These are phyloP conservation scores for Starmerella stellata DNA, from an alignment of 805 yeast species.

Conservation along the genomic window DNA sequence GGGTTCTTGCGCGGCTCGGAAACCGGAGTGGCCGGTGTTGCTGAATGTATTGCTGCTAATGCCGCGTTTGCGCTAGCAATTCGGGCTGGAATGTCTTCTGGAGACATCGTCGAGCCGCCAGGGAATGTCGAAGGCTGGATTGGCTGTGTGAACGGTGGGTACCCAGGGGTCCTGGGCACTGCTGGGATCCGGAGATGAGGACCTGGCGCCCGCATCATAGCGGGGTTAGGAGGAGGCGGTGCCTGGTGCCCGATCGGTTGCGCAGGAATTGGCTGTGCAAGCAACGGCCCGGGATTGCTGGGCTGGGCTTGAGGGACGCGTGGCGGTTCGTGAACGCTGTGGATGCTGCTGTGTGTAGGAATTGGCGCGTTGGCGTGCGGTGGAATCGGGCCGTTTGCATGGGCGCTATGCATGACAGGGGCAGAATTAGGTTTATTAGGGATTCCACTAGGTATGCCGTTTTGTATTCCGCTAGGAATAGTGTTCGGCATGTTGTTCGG, in stretches of 20 bases:
- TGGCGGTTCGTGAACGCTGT: too few relatives aligned
- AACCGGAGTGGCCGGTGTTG: slow-evolving; percentile 11
- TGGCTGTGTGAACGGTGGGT: neutral
- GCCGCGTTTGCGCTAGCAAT: slow-evolving; percentile 16
- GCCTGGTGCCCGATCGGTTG: neutral
- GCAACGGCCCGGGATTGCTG: neutral
- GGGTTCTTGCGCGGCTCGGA: slow-evolving; percentile 13
- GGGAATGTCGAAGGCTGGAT: neutral
- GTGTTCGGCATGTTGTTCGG: neutral
- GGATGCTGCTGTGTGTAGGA: too few relatives aligned
- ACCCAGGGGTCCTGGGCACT: neutral
- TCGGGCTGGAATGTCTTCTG: slow-evolving; percentile 7
- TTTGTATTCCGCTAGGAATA: too few relatives aligned
- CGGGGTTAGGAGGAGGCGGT: slow-evolving; percentile 5
- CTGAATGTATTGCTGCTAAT: slow-evolving; percentile 14
- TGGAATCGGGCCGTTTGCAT: neutral
- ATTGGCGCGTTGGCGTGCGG: neutral
- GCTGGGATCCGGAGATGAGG: neutral
- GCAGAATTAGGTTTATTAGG: neutral
- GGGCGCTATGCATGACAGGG: neutral
- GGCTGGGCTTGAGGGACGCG: too few relatives aligned
- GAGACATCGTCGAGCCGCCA: neutral
- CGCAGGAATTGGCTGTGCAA: neutral
- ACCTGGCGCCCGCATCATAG: too few relatives aligned
- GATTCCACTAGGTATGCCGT: slow-evolving; percentile 1